Percentiles rank a stretch among this genome's conserved stretches.
Evolutionary conservation across 129 eudicot species (phyloP).

Genomic region (Arctium lappa): DNA sequence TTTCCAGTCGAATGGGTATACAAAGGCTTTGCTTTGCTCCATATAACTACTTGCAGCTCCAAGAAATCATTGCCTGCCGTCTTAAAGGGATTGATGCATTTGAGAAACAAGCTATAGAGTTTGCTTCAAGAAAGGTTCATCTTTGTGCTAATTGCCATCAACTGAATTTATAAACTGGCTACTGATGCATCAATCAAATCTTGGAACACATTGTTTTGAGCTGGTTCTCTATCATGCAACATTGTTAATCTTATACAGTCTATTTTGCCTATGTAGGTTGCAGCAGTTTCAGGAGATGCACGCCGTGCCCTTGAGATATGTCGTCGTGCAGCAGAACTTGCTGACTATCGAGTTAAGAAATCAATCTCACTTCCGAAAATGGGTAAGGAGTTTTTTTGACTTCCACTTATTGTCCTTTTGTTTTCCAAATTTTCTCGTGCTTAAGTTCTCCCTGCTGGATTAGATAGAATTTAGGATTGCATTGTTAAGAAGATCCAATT

Average conservation of each 20-base stretch:
- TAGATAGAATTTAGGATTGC: not conserved
- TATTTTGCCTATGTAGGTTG: slow-evolving; percentile 54
- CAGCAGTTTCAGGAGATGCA: slow-evolving; percentile 99
- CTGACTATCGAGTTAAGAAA: slow-evolving; percentile 76
- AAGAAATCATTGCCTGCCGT: slow-evolving; percentile 89
- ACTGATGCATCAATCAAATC: not conserved
- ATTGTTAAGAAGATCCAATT: not conserved
- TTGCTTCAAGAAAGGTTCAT: slow-evolving; percentile 93
- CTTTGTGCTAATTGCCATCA: not conserved
- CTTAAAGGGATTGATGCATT: slow-evolving; percentile 92
- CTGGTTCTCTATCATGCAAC: slow-evolving; percentile 2
- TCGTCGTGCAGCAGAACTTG: slow-evolving; percentile 92
- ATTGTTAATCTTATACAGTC: not conserved
- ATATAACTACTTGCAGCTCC: slow-evolving; percentile 90
- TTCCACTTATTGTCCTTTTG: not conserved
- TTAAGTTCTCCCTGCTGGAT: not conserved
- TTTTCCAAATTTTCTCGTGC: not conserved
- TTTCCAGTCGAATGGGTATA: slow-evolving; percentile 97
- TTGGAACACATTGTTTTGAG: not conserved
- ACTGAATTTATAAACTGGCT: not conserved
- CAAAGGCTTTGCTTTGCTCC: slow-evolving; percentile 95
- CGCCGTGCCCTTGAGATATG: slow-evolving; percentile 97
- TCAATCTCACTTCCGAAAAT: slow-evolving; percentile 28
- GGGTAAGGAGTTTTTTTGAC: slow-evolving; percentile 33
- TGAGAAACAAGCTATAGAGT: slow-evolving; percentile 92